phyloP scores from a whole-genome alignment of 169 alveolate genomes.

The Plasmodium knowlesi region DNA sequence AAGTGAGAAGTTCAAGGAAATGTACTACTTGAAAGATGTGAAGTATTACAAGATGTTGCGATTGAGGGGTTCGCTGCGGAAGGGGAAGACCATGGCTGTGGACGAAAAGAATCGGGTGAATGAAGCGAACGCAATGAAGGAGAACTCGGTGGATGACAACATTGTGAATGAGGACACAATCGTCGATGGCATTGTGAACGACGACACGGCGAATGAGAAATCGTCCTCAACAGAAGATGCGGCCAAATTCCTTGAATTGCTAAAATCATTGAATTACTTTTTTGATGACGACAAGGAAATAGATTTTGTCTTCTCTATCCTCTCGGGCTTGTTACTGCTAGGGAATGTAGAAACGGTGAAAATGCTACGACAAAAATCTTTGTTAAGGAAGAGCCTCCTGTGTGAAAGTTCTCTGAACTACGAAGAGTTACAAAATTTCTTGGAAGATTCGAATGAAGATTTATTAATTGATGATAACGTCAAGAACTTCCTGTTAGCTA shows the following conservation, averaged over 20 bases:
- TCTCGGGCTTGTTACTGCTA: conserved; percentile 43
- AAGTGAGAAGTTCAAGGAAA: conserved; percentile 39
- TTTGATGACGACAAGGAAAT: conserved; percentile 70
- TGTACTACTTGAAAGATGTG: conserved; percentile 39
- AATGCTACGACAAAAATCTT: background rate
- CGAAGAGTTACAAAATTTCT: background rate
- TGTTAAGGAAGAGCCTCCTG: background rate
- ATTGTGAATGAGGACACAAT: background rate
- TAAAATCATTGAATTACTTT: conserved; percentile 28
- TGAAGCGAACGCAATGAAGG: too few species aligned
- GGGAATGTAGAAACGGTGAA: conserved; percentile 39
- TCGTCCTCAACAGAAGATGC: background rate
- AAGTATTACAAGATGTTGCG: conserved; percentile 36
- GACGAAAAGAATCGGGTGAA: background rate
- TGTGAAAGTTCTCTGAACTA: background rate
- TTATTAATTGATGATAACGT: background rate
- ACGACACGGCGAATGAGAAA: background rate
- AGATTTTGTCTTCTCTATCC: conserved; percentile 41
- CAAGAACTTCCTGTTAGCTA: conserved; percentile 6
- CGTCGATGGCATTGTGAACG: too few species aligned
- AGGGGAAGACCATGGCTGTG: background rate
- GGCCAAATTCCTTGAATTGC: conserved; percentile 2
- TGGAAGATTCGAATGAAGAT: conserved; percentile 5
- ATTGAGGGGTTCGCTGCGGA: background rate
- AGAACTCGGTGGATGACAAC: background rate